Evolutionary conservation across 78 protist genomes (phyloP), one percentile per base, ranked within the genome.

Genomic region (Dictyostelium capitatum): DNA sequence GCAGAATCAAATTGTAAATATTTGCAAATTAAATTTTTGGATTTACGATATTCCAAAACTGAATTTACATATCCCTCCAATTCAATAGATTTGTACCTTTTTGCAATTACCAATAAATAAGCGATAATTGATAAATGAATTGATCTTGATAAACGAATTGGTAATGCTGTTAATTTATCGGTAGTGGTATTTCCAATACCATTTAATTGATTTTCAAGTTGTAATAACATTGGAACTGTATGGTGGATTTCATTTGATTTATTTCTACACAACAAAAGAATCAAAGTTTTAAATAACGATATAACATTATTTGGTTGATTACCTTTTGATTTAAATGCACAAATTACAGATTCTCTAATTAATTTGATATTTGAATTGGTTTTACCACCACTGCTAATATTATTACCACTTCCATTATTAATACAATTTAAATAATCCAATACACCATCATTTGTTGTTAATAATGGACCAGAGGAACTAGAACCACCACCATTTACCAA

Each of bases 271-370:
- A 87, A 65, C 3, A 87, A 17, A 10, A 67, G 32, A 20, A 87
- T 46, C 46, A 87, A 48, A 1, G 93, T 87, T 37, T 65, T 87
- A 15, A 77, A 87, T 17, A 77, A n/a, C 4, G 80, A 23, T 17
- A 77, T 64, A n/a, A 78, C 46, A 30, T 87, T 87, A 15, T 56
- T 59, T 32, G 93, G 93, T 46, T 87, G 93, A 51, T 87, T 87
- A n/a, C 43, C 50, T 30, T 43, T 14, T 37, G 41, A 51, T 6
- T 30, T 17, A 19, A 87, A 87, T 28, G 79, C 84, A 20, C 30
- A 77, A 47, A 87, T 30, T 14, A 87, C 19, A 0, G 83, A 50
- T 17, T 87, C 84, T 51, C 83, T 59, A 37, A 87, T 87, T 6
- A 79, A 41, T 20, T 82, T 37, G 43, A 37, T 37, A 37, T 37